phyloP scores from a whole-genome alignment of 23 red algal genomes.

The Agarophyton chilense region DNA sequence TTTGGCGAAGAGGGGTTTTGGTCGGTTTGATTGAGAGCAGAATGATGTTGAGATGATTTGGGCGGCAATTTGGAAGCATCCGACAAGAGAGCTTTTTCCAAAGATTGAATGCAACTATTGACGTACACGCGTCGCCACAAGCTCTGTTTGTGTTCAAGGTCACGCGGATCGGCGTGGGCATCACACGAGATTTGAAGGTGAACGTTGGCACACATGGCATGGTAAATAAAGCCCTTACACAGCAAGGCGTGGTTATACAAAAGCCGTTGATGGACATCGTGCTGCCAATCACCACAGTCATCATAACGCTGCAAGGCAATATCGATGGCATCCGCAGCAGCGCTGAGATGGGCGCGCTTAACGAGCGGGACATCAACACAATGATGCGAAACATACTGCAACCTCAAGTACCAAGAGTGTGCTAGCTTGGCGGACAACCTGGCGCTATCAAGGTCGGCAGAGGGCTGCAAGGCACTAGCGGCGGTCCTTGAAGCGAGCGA shows the following conservation, averaged over 20 bases:
- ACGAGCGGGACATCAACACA: background rate
- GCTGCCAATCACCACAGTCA: background rate
- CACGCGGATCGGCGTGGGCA: background rate
- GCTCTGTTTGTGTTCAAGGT: background rate
- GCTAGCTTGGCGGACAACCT: slow-evolving; percentile 1
- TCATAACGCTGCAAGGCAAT: slow-evolving; percentile 13
- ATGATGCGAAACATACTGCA: background rate
- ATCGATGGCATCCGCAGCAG: slow-evolving; percentile 11
- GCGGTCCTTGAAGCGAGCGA: background rate
- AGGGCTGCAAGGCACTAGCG: background rate
- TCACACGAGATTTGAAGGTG: background rate
- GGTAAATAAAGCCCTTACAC: slow-evolving; percentile 1
- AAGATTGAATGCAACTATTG: slow-evolving; percentile 4
- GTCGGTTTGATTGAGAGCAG: background rate
- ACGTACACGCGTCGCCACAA: background rate
- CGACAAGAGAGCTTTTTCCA: slow-evolving; percentile 1
- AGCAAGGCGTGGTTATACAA: background rate
- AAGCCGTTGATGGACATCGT: background rate
- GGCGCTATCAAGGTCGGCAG: background rate
- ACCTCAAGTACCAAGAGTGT: background rate
- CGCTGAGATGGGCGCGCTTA: background rate
- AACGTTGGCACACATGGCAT: background rate
- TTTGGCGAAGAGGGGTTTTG: background rate
- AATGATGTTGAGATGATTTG: too few relatives aligned
- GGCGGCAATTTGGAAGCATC: background rate